A percentile compares a stretch with the other conserved stretches of the same genome.
Conservation (phyloP, 495 filamentous ascomycete genomes). For the Penicillium fimorum region DNA sequence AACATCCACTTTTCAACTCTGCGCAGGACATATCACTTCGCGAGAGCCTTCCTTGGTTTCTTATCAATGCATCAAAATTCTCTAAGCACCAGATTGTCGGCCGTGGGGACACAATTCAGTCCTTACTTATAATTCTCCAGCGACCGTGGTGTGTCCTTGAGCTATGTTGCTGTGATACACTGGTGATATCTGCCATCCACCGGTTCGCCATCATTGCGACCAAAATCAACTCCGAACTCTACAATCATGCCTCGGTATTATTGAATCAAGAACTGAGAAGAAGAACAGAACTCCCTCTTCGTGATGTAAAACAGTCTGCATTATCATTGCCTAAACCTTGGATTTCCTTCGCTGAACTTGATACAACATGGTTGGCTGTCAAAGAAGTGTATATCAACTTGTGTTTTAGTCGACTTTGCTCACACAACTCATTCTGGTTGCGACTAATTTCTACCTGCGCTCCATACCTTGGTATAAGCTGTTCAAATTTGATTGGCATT, state of each 20-base stretch:
- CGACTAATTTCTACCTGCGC: conserved; percentile 18
- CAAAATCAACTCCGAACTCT: conserved; percentile 4
- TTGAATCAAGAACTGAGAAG: conserved; percentile 11
- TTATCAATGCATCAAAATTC: conserved; percentile 17
- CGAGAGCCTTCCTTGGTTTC: conserved; percentile 21
- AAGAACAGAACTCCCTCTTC: background rate
- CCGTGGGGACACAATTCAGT: conserved; percentile 4
- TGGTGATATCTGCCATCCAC: conserved; percentile 10
- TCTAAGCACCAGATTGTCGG: conserved; percentile 22
- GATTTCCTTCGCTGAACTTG: background rate
- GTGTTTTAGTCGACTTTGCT: conserved; percentile 5
- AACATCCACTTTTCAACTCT: background rate
- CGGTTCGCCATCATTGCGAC: conserved; percentile 9
- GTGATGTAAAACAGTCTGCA: background rate
- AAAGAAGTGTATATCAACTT: conserved; percentile 9
- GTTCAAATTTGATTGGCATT: conserved; percentile 10
- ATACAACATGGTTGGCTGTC: background rate
- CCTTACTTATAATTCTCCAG: conserved; percentile 20
- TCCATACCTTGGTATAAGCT: conserved; percentile 17
- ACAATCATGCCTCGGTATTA: conserved; percentile 14
- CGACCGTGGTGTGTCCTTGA: conserved; percentile 28
- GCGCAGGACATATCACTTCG: background rate
- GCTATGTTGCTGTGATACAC: conserved; percentile 19
- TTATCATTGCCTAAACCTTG: background rate
- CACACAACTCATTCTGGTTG: conserved; percentile 24